A percentile compares a stretch with the other conserved stretches of the same genome.
phyloP scores from a whole-genome alignment of 495 filamentous ascomycete genomes.

The Jackrogersella minutella region DNA sequence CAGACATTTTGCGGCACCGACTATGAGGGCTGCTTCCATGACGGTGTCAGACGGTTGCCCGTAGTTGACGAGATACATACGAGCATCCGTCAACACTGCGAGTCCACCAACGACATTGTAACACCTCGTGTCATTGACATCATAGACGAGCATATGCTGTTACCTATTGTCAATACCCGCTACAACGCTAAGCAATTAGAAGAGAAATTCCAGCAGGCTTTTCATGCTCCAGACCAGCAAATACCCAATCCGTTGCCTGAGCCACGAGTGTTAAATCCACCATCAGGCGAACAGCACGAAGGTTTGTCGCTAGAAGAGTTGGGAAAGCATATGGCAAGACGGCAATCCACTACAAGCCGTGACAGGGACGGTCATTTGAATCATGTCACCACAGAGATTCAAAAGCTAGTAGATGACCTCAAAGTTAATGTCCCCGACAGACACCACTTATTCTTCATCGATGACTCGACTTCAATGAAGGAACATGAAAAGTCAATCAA shows the following conservation, averaged over 20 bases:
- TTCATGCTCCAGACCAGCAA: background rate
- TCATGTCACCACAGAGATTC: slow-evolving; percentile 5
- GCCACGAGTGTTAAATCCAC: background rate
- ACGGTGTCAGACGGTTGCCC: slow-evolving; percentile 47
- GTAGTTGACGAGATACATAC: slow-evolving; percentile 43
- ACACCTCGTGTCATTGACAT: slow-evolving; percentile 38
- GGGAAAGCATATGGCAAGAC: background rate
- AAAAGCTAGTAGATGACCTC: slow-evolving; percentile 32
- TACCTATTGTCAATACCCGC: slow-evolving; percentile 1
- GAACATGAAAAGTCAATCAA: slow-evolving; percentile 38
- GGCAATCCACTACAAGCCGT: background rate
- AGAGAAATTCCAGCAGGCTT: background rate
- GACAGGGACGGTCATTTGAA: background rate
- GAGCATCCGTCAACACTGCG: slow-evolving; percentile 17
- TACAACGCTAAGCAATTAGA: slow-evolving; percentile 22
- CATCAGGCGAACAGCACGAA: no score
- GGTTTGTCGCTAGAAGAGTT: background rate
- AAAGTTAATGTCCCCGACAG: slow-evolving; percentile 32
- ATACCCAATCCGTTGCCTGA: background rate
- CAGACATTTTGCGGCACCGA: slow-evolving; percentile 28
- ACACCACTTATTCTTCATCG: slow-evolving; percentile 53
- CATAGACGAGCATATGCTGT: slow-evolving; percentile 39
- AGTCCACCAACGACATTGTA: slow-evolving; percentile 29
- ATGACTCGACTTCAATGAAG: slow-evolving; percentile 49
- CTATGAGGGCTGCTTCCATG: slow-evolving; percentile 54